Base-by-base conservation (phyloP, 1,139 yeast genomes). In the Waltiozyma sp. region DNA sequence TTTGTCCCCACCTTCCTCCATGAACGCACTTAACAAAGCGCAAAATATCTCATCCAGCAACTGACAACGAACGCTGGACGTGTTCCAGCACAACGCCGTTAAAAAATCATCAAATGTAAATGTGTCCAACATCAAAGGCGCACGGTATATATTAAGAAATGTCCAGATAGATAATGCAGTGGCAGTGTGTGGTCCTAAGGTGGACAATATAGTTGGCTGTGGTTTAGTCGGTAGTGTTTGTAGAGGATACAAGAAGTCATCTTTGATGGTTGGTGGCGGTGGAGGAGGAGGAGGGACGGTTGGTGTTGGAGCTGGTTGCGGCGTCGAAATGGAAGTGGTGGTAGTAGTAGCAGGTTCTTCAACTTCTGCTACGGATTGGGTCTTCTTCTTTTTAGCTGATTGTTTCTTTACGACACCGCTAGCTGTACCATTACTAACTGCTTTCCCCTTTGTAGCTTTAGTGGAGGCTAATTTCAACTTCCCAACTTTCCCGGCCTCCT, bases 81-180 rank as follows among this genome's bases (percentile, higher is more conserved):
- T 49, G 42, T 62, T 63, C 83, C 83, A 75, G 13, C 70, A 70
- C 64, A 86, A 65, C 2, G 83, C 79, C 46, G 75, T 76, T 5
- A 82, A 58, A 55, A 78, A 83, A 56, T 84, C 93, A 60, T 86
- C 95, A 64, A 82, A 83, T 0, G 93, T 80, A 51, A 85, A 81
- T 0, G 84, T 75, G 55, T 82, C 89, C 19, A 86, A 65, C 15
- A 72, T 60, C 41, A 84, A 64, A 1, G 85, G 78, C 28, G 71
- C 71, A 51, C 77, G 77, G 56, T 80, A 86, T 42, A 84, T 73
- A 56, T 85, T 85, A 40, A 85, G 62, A 52, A 86, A 86, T 7
- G 76, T 66, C 95, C 95, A 86, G 4, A 73, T 62, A 57, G 83
- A 89, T 34, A 86, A 59, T 1, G 81, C 73, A 43, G 72, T 73